These are phyloP conservation scores for Russula earlei DNA, from an alignment of 768 basidiomycete genomes.

Conservation along the genomic window DNA sequence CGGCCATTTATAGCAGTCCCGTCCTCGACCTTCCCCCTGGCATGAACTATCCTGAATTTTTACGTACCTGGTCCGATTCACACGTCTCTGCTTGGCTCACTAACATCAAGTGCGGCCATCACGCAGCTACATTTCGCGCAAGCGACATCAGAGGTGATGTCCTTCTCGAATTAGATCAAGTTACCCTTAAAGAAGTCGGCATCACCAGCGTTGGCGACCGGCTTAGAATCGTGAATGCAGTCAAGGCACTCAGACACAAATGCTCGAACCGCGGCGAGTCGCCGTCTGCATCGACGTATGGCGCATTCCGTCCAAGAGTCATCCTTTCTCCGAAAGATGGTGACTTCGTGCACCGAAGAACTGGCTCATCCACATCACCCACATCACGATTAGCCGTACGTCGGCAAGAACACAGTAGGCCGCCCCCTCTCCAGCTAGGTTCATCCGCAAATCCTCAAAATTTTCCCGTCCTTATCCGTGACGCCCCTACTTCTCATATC, in stretches of 20 bases:
- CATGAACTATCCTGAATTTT: slow-evolving; percentile 49
- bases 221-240: slow-evolving; percentile 75
- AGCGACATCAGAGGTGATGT: slow-evolving; percentile 93
- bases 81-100: slow-evolving; percentile 73
- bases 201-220: slow-evolving; percentile 86
- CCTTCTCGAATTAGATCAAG: slow-evolving; percentile 83
- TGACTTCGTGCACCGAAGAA: slow-evolving; percentile 20
- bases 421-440: slow-evolving; percentile 70
- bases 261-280: slow-evolving; percentile 27
- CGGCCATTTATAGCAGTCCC: slow-evolving; percentile 19
- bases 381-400: slow-evolving; percentile 24
- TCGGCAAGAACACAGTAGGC: slow-evolving; percentile 47
- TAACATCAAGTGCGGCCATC: slow-evolving; percentile 63
- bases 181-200: slow-evolving; percentile 83
- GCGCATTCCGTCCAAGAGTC: slow-evolving; percentile 1
- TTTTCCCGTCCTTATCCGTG: slow-evolving; percentile 65
- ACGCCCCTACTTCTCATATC: slow-evolving; percentile 44
- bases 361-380: slow-evolving; percentile 16
- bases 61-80: slow-evolving; percentile 61
- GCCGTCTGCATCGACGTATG: not conserved
- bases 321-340: slow-evolving; percentile 12
- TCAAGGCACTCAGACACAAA: slow-evolving; percentile 65
- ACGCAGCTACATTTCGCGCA: slow-evolving; percentile 58
- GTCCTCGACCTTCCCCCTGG: slow-evolving; percentile 51
- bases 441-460: slow-evolving; percentile 44